Percentiles rank a stretch among this genome's conserved stretches.
Evolutionary conservation across 768 basidiomycete species (phyloP).

Genomic region (Leccinum rimulosum): DNA sequence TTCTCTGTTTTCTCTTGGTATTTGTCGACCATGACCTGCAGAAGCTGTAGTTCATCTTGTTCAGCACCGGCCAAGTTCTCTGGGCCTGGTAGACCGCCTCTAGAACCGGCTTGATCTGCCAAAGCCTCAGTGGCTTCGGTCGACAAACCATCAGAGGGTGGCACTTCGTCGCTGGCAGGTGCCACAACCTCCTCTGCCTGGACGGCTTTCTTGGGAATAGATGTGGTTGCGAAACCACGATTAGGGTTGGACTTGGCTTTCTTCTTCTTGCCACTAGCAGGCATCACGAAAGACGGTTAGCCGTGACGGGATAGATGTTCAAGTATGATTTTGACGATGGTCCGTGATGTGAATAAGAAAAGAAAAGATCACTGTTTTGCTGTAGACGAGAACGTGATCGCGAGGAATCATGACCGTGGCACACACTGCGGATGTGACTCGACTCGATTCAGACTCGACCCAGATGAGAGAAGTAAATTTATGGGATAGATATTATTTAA

Average conservation of each 20-base stretch:
- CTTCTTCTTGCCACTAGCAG: slow-evolving; percentile 78
- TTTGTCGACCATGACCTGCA: slow-evolving; percentile 77
- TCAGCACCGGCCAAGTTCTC: slow-evolving; percentile 34
- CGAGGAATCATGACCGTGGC: neutral
- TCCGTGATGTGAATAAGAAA: neutral
- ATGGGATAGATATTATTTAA: slow-evolving; percentile 23
- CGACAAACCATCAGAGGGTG: slow-evolving; percentile 3
- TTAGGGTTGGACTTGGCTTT: slow-evolving; percentile 67
- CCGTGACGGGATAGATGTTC: neutral
- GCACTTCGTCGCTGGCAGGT: slow-evolving; percentile 8
- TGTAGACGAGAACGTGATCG: neutral
- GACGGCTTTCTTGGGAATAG: slow-evolving; percentile 72
- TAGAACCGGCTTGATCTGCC: slow-evolving; percentile 4
- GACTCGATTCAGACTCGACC: neutral
- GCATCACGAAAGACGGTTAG: slow-evolving; percentile 40
- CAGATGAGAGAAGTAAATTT: neutral
- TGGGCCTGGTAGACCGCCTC: slow-evolving; percentile 8
- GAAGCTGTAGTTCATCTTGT: slow-evolving; percentile 49
- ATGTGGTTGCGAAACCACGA: slow-evolving; percentile 80
- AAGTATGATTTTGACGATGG: neutral
- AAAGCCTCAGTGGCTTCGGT: slow-evolving; percentile 7
- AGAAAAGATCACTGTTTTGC: neutral
- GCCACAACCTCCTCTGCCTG: slow-evolving; percentile 28
- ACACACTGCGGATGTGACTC: neutral
- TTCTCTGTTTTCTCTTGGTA: slow-evolving; percentile 87